These are phyloP conservation scores for Nicotiana tomentosiformis DNA, from an alignment of 257 asterid genomes.

Conservation along the genomic window DNA sequence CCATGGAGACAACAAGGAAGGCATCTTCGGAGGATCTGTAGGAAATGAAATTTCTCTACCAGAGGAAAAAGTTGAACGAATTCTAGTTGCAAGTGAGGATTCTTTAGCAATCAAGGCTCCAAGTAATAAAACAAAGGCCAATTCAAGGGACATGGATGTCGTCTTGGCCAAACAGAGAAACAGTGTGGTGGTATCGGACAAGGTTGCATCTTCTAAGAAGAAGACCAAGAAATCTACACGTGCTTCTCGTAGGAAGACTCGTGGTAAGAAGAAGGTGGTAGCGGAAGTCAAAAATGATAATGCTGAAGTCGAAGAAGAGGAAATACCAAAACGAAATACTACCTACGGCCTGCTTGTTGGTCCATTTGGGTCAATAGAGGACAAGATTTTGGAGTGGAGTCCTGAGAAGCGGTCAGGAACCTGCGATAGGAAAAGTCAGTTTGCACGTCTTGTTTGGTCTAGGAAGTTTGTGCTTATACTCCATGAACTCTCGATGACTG, in stretches of 20 bases:
- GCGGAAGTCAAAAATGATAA: slow-evolving; percentile 35
- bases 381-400: slow-evolving; percentile 78
- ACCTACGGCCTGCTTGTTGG: slow-evolving; percentile 85
- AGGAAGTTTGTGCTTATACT: slow-evolving; percentile 85
- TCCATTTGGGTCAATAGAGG: slow-evolving; percentile 89
- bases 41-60: slow-evolving; percentile 37
- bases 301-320: slow-evolving; percentile 52
- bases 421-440: slow-evolving; percentile 90
- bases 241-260: slow-evolving; percentile 44
- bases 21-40: slow-evolving; percentile 80
- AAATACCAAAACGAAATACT: slow-evolving; percentile 62
- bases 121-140: slow-evolving; percentile 22
- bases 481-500: slow-evolving; percentile 96
- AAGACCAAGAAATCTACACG: slow-evolving; percentile 47
- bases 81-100: slow-evolving; percentile 40
- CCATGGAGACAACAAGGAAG: slow-evolving; percentile 94
- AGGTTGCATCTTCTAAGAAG: slow-evolving; percentile 33
- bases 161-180: slow-evolving; percentile 37
- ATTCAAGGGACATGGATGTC: slow-evolving; percentile 26
- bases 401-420: slow-evolving; percentile 87
- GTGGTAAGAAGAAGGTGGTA: slow-evolving; percentile 35
- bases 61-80: slow-evolving; percentile 30
- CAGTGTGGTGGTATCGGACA: slow-evolving; percentile 21
- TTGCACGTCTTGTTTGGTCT: slow-evolving; percentile 97
- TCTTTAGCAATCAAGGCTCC: slow-evolving; percentile 27